These are phyloP conservation scores for Phytophthora constricta DNA, from an alignment of 352 stramenopile species.

Conservation along the genomic window DNA sequence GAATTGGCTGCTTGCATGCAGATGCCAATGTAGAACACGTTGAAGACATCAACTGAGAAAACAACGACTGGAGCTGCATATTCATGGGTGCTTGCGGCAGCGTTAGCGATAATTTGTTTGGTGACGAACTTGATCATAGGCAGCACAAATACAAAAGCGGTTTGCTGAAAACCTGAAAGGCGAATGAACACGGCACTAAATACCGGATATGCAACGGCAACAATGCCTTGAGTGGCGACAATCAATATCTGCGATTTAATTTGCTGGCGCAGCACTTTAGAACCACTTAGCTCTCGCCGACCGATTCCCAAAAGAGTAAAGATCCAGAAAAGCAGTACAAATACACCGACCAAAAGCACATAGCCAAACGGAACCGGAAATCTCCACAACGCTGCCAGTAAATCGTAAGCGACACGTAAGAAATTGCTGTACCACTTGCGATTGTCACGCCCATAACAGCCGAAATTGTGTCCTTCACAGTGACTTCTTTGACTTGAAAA, in stretches of 20 bases:
- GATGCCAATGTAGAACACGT: slow-evolving; percentile 25
- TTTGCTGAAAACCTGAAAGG: slow-evolving; percentile 16
- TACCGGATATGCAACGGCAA: slow-evolving; percentile 24
- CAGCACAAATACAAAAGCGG: slow-evolving; percentile 18
- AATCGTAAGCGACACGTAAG: background rate
- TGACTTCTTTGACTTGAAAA: slow-evolving; percentile 1
- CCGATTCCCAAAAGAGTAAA: slow-evolving; percentile 1
- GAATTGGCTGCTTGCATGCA: slow-evolving; percentile 28
- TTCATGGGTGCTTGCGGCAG: slow-evolving; percentile 11
- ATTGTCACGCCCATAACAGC: background rate
- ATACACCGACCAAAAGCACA: background rate
- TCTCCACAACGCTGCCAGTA: slow-evolving; percentile 1
- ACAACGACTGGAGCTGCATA: slow-evolving; percentile 13
- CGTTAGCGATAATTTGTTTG: slow-evolving; percentile 18
- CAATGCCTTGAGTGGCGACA: slow-evolving; percentile 9
- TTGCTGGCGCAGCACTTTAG: slow-evolving; percentile 4
- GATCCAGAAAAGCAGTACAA: background rate
- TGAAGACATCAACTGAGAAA: slow-evolving; percentile 34
- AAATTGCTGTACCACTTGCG: background rate
- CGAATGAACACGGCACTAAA: slow-evolving; percentile 17
- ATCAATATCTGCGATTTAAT: slow-evolving; percentile 1
- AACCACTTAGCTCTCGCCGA: background rate
- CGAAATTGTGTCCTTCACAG: background rate
- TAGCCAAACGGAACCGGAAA: slow-evolving; percentile 25
- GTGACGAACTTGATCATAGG: slow-evolving; percentile 22